phyloP scores from a whole-genome alignment of 257 asterid species.

The Anisodus acutangulus region DNA sequence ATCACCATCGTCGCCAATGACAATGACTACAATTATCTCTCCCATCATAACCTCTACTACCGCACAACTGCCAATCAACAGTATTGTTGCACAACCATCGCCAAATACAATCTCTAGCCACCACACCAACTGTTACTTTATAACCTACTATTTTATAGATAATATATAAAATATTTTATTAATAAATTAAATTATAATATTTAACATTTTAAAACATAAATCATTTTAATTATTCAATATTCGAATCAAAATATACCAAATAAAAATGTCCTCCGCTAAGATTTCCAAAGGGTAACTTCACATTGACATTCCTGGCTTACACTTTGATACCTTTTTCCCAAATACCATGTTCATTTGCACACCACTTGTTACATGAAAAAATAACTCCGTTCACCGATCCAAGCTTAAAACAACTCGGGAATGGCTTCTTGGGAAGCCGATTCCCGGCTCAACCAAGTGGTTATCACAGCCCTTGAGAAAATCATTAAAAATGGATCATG shows the following conservation, averaged over 20 bases:
- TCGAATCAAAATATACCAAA: background rate
- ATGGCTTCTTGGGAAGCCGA: conserved; percentile 97
- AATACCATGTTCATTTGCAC: background rate
- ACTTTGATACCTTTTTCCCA: too few relatives aligned
- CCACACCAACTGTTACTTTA: background rate
- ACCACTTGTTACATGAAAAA: conserved; percentile 12
- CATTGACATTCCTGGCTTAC: too few relatives aligned
- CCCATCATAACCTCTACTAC: background rate
- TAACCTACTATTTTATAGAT: background rate
- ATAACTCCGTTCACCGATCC: conserved; percentile 19
- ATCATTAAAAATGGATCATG: conserved; percentile 84
- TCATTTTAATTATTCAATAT: background rate
- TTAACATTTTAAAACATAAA: background rate
- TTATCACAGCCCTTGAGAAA: conserved; percentile 87
- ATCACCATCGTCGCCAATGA: background rate
- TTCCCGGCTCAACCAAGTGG: conserved; percentile 80
- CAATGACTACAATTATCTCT: background rate
- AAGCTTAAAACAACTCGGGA: conserved; percentile 52
- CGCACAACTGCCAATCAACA: background rate
- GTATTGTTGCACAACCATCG: background rate
- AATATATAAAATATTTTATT: background rate
- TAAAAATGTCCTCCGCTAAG: too few relatives aligned
- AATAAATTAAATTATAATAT: background rate
- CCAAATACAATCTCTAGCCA: background rate
- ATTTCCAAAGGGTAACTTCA: too few relatives aligned